Percentiles rank a stretch among this genome's conserved stretches.
These are phyloP conservation scores for Mortierella sp. DNA, from an alignment of 371 early-diverging fungal species.

Conservation along the genomic window DNA sequence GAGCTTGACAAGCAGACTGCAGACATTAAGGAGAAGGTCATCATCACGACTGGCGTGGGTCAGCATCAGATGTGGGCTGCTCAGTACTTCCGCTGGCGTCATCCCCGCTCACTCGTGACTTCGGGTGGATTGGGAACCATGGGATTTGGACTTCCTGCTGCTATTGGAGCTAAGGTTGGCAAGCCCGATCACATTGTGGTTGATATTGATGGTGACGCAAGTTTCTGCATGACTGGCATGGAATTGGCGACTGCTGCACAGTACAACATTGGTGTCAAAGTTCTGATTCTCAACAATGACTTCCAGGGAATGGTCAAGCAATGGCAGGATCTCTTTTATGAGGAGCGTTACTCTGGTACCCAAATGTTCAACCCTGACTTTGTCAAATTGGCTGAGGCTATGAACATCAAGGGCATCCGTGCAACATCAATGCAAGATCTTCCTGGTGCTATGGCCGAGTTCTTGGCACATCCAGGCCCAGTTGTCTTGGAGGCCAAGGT, in stretches of 20 bases:
- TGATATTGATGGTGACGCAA: constrained; percentile 98
- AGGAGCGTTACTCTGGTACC: constrained; percentile 94
- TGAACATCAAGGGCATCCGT: constrained; percentile 92
- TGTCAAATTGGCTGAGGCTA: constrained; percentile 95
- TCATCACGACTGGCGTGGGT: constrained; percentile 96
- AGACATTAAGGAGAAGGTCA: constrained; percentile 90
- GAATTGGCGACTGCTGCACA: constrained; percentile 96
- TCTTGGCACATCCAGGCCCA: constrained; percentile 88
- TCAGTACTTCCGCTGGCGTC: constrained; percentile 88
- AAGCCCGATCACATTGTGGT: constrained; percentile 93
- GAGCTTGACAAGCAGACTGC: constrained; percentile 88
- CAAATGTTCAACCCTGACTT: constrained; percentile 98
- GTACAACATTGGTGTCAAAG: constrained; percentile 97
- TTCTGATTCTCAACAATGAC: constrained; percentile 94
- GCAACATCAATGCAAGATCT: constrained; percentile 87
- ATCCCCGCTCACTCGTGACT: constrained; percentile 90
- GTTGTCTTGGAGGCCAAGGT: constrained; percentile 93
- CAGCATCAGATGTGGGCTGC: constrained; percentile 99
- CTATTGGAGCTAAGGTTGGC: constrained; percentile 97
- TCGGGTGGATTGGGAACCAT: constrained; percentile 98
- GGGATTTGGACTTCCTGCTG: constrained; percentile 96
- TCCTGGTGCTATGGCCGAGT: constrained; percentile 89
- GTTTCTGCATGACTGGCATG: constrained; percentile 98
- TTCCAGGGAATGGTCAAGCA: constrained; percentile 99
- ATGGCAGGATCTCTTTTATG: constrained; percentile 98